These are phyloP conservation scores for Magnusiomyces paraingens DNA, from an alignment of 1,139 yeast species.

Conservation along the genomic window DNA sequence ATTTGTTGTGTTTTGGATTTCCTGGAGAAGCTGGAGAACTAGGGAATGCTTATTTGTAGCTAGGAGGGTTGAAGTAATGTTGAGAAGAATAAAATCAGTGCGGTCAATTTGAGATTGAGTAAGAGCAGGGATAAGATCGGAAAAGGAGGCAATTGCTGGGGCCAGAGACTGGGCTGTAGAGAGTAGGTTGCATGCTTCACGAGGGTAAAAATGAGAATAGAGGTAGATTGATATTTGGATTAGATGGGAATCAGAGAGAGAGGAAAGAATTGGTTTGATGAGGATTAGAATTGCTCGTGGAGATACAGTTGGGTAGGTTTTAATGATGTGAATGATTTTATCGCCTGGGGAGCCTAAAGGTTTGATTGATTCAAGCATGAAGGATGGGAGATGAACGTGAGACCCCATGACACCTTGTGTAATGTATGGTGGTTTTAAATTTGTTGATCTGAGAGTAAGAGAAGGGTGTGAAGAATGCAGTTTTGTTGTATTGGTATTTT, in stretches of 20 bases:
- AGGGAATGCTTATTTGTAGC: neutral
- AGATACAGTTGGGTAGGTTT: neutral
- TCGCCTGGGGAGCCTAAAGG: neutral
- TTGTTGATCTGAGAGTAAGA: neutral
- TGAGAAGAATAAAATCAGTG: neutral
- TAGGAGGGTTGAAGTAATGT: neutral
- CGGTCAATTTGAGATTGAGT: neutral
- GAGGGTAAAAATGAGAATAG: neutral
- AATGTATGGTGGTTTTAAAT: neutral
- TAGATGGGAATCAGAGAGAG: neutral
- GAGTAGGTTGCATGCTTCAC: constrained; percentile 1
- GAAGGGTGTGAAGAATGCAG: neutral
- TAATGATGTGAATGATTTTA: neutral
- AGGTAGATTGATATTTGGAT: neutral
- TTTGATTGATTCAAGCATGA: neutral
- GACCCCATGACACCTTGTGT: neutral
- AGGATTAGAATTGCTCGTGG: neutral
- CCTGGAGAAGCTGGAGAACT: neutral
- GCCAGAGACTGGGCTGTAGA: neutral
- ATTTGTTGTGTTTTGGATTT: neutral
- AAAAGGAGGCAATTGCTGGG: neutral
- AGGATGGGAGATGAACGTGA: neutral
- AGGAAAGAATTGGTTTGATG: neutral
- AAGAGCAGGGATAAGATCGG: neutral
- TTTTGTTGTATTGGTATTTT: neutral